Percentiles rank a stretch among this genome's conserved stretches.
Evolutionary conservation across 345 rosid species (phyloP).

Genomic region (Turnera subulata): DNA sequence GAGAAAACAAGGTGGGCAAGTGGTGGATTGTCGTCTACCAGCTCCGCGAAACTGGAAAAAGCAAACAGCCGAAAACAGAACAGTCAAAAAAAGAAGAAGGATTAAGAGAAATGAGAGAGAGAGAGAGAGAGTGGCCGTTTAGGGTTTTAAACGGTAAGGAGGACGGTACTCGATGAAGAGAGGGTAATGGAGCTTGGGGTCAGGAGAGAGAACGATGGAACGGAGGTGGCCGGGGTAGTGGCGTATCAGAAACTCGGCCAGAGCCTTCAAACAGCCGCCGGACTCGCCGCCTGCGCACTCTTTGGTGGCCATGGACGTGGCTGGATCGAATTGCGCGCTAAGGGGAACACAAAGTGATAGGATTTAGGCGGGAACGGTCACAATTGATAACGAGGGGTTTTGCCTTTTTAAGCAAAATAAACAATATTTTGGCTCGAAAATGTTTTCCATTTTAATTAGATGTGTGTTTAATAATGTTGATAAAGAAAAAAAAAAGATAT

Average conservation of each 20-base stretch:
- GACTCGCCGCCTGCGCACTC: too few relatives aligned
- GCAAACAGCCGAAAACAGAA: background rate
- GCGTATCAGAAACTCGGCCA: conserved; percentile 58
- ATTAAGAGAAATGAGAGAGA: background rate
- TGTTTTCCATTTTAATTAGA: too few relatives aligned
- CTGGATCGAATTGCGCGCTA: too few relatives aligned
- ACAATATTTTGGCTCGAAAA: too few relatives aligned
- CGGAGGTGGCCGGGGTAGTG: conserved; percentile 59
- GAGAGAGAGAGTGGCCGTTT: background rate
- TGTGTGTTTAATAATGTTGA: too few relatives aligned
- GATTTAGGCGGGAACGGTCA: too few relatives aligned
- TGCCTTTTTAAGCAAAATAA: too few relatives aligned
- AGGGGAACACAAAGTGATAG: too few relatives aligned
- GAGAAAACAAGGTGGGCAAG: conserved; percentile 58
- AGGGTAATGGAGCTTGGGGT: conserved; percentile 78
- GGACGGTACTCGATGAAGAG: conserved; percentile 52
- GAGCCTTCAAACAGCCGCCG: conserved; percentile 22
- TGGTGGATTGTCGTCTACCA: conserved; percentile 56
- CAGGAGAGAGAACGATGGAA: conserved; percentile 57
- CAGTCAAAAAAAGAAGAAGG: background rate
- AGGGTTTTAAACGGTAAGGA: background rate
- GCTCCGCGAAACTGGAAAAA: conserved; percentile 64
- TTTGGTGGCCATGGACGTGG: too few relatives aligned
- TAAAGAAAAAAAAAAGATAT: too few relatives aligned
- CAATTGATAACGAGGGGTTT: too few relatives aligned